Base-by-base conservation (phyloP, 2,329 filamentous ascomycete genomes). In the Colletotrichum gloeosporioides region DNA sequence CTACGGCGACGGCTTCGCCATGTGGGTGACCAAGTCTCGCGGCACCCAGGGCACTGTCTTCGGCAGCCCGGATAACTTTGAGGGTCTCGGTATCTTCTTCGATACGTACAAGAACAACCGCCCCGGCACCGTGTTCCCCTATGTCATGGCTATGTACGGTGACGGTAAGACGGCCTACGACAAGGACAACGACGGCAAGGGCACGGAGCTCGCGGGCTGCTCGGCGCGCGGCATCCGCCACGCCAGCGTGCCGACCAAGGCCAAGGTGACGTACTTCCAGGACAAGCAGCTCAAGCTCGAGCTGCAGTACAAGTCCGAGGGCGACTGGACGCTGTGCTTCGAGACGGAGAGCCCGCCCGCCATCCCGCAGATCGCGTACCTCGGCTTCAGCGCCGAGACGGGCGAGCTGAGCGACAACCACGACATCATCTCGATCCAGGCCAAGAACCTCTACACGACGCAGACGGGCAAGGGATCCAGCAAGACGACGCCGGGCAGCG, bases 21-120 rank as follows among this genome's bases (percentile, higher is more conserved):
- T 99, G 91, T 99, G 97, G 97, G 91, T 99, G 82, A 99, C 96
- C 80, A 98, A 98, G 87, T 93, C 98, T 86, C 95, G 97, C 79
- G 96, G 92, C 36, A 91, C 93, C 80, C 87, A 89, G 75, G 97
- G 97, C 18, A 90, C 93, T 13, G 96, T 99, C 49, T 99, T 99
- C 85, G 97, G 97, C 67, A 93, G 93, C 79, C 89, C 90, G 34
- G 96, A 99, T 87, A 92, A 92, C 78, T 99, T 99, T 81, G 96
- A 99, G 85, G 97, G 97, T 6, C 90, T 99, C 63, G 97, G 96
- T 71, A 91, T 99, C 85, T 99, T 98, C 88, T 92, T 99, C 87
- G 97, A 99, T 84, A 99, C 97, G 61, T 99, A 99, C 90, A 99
- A 99, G 92, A 99, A 99, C 89, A 98, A 98, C 88, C 93, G 97